Evolutionary conservation across 148 eudicot species (phyloP).

Genomic region (Polygonum maritimum): DNA sequence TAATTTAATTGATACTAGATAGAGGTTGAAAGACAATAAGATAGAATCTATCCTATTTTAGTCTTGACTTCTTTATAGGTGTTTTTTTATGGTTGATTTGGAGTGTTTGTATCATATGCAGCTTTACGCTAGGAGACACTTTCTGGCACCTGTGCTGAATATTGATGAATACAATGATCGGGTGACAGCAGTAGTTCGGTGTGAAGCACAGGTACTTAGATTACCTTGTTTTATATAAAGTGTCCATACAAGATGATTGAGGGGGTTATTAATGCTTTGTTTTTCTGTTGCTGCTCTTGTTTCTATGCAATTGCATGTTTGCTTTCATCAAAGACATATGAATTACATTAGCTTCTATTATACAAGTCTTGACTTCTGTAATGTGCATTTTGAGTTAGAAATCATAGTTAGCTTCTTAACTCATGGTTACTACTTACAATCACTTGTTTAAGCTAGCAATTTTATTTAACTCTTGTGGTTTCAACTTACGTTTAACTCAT

Average conservation of each 20-base stretch:
- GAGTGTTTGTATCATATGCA: conserved; percentile 17
- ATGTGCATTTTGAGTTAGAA: background rate
- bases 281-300: background rate
- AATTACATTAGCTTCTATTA: background rate
- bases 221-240: background rate
- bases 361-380: background rate
- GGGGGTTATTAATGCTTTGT: background rate
- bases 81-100: background rate
- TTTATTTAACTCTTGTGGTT: background rate
- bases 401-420: background rate
- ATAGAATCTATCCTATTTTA: background rate
- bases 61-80: background rate
- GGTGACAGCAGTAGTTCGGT: conserved; percentile 91
- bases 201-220: conserved; percentile 73
- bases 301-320: background rate
- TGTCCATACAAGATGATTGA: background rate
- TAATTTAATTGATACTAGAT: background rate
- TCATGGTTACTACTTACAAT: background rate
- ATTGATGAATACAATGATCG: conserved; percentile 90
- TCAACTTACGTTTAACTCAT: background rate
- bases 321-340: background rate
- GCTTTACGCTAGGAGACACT: conserved; percentile 96
- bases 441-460: background rate
- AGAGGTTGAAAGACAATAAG: background rate
- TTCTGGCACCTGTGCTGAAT: conserved; percentile 75